Base-by-base conservation (phyloP, 257 asterid genomes). In the Solanum sitiens region DNA sequence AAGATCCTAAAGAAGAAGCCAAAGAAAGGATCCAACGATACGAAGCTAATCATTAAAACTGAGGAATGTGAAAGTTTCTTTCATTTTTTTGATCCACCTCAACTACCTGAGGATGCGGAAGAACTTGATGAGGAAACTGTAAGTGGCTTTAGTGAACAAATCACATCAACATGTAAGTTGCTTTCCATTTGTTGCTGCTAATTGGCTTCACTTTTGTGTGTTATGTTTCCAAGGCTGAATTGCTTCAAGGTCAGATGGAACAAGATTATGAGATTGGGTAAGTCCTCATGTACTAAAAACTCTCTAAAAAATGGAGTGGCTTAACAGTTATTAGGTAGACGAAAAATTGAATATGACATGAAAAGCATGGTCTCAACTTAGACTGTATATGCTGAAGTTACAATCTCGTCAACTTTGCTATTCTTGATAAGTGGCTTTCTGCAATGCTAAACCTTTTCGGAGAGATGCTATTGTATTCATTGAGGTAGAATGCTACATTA, bases 11-110 rank as follows among this genome's bases (percentile, higher is more conserved):
- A 93, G 89, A 95, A 94, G 94, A 96, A 94, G 91, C 95, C 98
- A 11, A 96, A 94, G 95, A 95, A 95, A 88, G 98, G 99, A 15
- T 93, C 98, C 23, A 94, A 95, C 83, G 92, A 92, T 90, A 92
- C 94, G 33, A 94, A 94, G 86, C 98, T 96, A 50, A 89, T 94
- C 59, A 94, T 95, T 7, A 94, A 94, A 91, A 95, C 95, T 21
- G 98, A 95, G 90, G 92, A 93, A 15, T 95, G 98, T 85, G 98
- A 94, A 79, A 96, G 98, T 83, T 96, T 96, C 90, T 96, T 96
- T 90, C 96, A 95, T 90, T 96, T 96, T 93, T 96, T 96, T 86
- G 92, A 94, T 89, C 99, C 99, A 79, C 98, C 98, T 15, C 93
- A 94, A 76, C 97, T 95, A 71, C 98, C 97, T 0, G 98, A 95